These are phyloP conservation scores for Fusarium nanum DNA, from an alignment of 2,329 filamentous ascomycete species.

Conservation along the genomic window DNA sequence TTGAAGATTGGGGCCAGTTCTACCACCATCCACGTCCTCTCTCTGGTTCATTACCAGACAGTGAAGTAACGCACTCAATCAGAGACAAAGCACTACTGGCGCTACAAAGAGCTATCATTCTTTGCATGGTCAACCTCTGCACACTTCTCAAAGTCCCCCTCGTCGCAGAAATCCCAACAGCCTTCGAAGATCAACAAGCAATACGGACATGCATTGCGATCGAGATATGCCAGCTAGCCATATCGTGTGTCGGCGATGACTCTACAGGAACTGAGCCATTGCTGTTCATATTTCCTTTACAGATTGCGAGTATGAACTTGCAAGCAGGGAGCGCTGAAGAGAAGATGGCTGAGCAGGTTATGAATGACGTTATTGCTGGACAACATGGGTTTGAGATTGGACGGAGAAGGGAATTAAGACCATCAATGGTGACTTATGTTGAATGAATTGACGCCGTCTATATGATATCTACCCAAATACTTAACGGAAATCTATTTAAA, in stretches of 20 bases:
- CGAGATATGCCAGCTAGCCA: conserved; percentile 19
- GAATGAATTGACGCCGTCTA: neutral
- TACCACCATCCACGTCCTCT: conserved; percentile 1
- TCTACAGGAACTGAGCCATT: neutral
- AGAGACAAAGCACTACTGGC: conserved; percentile 5
- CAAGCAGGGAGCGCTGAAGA: neutral
- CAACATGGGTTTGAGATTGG: conserved; percentile 25
- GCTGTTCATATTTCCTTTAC: conserved; percentile 12
- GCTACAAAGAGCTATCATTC: conserved; percentile 8
- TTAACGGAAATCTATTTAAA: neutral
- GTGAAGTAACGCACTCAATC: accelerated
- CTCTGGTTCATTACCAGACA: neutral
- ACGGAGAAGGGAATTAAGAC: conserved; percentile 7
- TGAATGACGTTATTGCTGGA: conserved; percentile 21
- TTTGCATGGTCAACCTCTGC: conserved; percentile 17
- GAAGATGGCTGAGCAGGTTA: conserved; percentile 9
- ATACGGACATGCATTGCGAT: neutral
- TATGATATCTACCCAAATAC: neutral
- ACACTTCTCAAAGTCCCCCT: neutral
- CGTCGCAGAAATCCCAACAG: neutral
- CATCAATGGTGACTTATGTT: neutral
- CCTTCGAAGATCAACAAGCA: neutral
- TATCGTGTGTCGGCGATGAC: neutral
- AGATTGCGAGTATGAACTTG: conserved; percentile 23
- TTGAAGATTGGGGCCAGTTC: conserved; percentile 15